Evolutionary conservation across 257 asterid species (phyloP).

Genomic region (Sherardia arvensis): DNA sequence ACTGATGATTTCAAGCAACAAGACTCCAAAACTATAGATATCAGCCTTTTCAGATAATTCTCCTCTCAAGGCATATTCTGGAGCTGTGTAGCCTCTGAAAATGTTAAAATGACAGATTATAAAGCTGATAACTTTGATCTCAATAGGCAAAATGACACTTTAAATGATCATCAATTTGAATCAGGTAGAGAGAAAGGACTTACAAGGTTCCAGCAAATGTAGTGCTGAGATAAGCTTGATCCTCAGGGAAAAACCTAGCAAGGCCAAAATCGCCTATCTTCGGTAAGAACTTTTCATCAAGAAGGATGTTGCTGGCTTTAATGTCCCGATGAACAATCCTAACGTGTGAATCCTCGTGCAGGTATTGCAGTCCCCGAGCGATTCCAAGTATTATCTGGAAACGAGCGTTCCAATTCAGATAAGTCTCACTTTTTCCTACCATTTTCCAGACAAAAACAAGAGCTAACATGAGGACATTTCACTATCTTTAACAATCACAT

Average conservation of each 20-base stretch:
- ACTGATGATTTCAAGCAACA: slow-evolving; percentile 60
- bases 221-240: slow-evolving; percentile 85
- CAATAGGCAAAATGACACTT: too few relatives aligned
- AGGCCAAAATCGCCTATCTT: slow-evolving; percentile 79
- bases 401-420: slow-evolving; percentile 55
- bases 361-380: slow-evolving; percentile 74
- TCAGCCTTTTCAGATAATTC: slow-evolving; percentile 74
- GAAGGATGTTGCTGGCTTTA: slow-evolving; percentile 78
- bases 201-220: slow-evolving; percentile 82
- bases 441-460: background rate
- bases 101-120: background rate
- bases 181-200: slow-evolving; percentile 14
- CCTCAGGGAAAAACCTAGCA: slow-evolving; percentile 85
- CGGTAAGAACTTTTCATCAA: slow-evolving; percentile 66
- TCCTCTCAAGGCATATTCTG: slow-evolving; percentile 70
- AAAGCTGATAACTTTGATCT: background rate
- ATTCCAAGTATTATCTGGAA: slow-evolving; percentile 68
- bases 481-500: background rate
- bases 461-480: background rate
- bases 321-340: slow-evolving; percentile 79
- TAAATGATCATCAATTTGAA: too few relatives aligned
- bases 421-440: slow-evolving; percentile 41
- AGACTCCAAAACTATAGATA: slow-evolving; percentile 67
- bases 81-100: slow-evolving; percentile 74
- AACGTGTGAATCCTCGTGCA: slow-evolving; percentile 74